These are phyloP conservation scores for Apiospora pterosperma DNA, from an alignment of 2,329 filamentous ascomycete species.

Conservation along the genomic window DNA sequence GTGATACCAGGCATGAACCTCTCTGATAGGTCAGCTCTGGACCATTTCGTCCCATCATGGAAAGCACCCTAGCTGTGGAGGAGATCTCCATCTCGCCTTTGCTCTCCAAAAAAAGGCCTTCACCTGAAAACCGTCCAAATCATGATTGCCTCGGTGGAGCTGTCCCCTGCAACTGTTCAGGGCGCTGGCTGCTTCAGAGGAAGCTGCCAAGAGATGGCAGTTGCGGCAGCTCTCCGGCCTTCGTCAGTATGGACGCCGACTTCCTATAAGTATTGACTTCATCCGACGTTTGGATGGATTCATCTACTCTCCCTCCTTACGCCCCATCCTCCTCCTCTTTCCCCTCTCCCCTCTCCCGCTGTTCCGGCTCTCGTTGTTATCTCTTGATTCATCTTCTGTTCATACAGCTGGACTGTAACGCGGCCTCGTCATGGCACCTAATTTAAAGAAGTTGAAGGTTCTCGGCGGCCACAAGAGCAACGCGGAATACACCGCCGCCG, in stretches of 20 bases:
- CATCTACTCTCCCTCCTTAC: constrained; percentile 6
- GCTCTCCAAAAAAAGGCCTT: constrained; percentile 3
- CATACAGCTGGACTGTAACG: constrained; percentile 27
- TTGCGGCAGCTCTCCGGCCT: background rate
- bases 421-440: constrained; percentile 26
- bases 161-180: background rate
- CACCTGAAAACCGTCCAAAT: constrained; percentile 7
- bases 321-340: constrained; percentile 11
- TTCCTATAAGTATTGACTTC: constrained; percentile 7
- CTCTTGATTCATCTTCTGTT: constrained; percentile 13
- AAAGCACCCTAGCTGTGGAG: background rate
- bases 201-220: constrained; percentile 1
- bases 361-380: constrained; percentile 9
- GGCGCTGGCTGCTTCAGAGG: background rate
- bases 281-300: background rate
- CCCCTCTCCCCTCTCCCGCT: constrained; percentile 11
- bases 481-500: constrained; percentile 18
- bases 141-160: background rate
- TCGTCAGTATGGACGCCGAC: background rate
- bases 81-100: background rate
- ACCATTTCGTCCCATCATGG: constrained; percentile 18
- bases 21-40: constrained; percentile 20
- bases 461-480: constrained; percentile 22
- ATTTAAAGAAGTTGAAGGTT: constrained; percentile 27
- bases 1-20: background rate